These are phyloP conservation scores for Thraustotheca clavata DNA, from an alignment of 352 stramenopile genomes.

Conservation along the genomic window DNA sequence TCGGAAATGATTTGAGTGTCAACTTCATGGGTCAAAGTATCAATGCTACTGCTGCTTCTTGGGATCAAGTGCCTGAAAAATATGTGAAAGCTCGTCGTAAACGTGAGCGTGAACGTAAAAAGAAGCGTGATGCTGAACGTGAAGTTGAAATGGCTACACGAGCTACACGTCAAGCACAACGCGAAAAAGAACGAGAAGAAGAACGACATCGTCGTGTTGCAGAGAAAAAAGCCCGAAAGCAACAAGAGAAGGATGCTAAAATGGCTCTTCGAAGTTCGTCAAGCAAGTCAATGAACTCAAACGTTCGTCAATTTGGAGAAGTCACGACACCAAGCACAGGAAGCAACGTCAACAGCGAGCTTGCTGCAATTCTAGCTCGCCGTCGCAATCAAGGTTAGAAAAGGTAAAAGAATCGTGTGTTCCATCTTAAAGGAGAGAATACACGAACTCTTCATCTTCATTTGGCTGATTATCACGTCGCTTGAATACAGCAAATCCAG, in stretches of 20 bases:
- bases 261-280: conserved; percentile 31
- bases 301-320: conserved; percentile 75
- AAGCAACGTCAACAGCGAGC: conserved; percentile 58
- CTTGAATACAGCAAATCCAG: background rate
- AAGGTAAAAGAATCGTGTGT: background rate
- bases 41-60: background rate
- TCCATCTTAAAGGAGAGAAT: background rate
- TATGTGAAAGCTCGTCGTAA: conserved; percentile 83
- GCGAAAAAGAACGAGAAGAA: conserved; percentile 52
- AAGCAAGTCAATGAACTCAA: conserved; percentile 28
- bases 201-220: conserved; percentile 69
- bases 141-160: conserved; percentile 68
- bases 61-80: conserved; percentile 47
- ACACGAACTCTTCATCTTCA: background rate
- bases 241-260: conserved; percentile 52
- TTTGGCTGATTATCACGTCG: no score
- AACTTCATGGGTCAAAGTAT: conserved; percentile 26
- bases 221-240: conserved; percentile 84
- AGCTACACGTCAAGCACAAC: conserved; percentile 53
- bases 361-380: conserved; percentile 69
- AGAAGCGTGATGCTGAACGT: conserved; percentile 56
- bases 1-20: conserved; percentile 23
- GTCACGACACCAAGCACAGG: conserved; percentile 27
- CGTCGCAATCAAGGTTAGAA: conserved; percentile 27
- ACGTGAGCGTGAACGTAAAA: conserved; percentile 69